Conservation (phyloP, 1,284 basidiomycete genomes). For the Pseudozyma sp. region DNA sequence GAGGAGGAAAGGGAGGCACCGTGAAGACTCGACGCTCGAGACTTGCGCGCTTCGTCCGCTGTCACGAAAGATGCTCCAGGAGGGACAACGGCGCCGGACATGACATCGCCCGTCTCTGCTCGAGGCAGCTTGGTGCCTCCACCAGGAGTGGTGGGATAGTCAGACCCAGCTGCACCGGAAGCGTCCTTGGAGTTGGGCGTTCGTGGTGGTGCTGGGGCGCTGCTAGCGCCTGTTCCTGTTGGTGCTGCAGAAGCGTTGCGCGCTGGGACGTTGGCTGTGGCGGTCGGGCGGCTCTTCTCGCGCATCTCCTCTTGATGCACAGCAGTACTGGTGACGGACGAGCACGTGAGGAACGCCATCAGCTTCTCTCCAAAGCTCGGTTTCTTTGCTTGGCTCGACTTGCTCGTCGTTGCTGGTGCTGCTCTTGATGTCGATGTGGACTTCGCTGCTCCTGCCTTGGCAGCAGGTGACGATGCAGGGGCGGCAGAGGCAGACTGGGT, state of each 20-base stretch:
- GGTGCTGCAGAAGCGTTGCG: slow-evolving; percentile 3
- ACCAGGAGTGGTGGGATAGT: slow-evolving; percentile 44
- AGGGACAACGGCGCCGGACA: slow-evolving; percentile 77
- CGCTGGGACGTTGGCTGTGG: slow-evolving; percentile 6
- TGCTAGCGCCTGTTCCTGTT: slow-evolving; percentile 2
- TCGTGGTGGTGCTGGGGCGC: slow-evolving; percentile 20
- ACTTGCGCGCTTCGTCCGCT: slow-evolving; percentile 25
- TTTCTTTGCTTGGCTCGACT: slow-evolving; percentile 6
- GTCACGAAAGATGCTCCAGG: slow-evolving; percentile 76
- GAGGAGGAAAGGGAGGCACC: not conserved
- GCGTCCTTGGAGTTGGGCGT: slow-evolving; percentile 30
- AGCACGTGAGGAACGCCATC: slow-evolving; percentile 55
- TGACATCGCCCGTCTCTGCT: slow-evolving; percentile 76
- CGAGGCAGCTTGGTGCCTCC: slow-evolving; percentile 65
- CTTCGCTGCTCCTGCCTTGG: slow-evolving; percentile 5
- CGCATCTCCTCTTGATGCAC: slow-evolving; percentile 42
- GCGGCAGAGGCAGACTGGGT: not conserved
- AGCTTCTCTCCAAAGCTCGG: slow-evolving; percentile 34
- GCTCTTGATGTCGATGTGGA: slow-evolving; percentile 15
- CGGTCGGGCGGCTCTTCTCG: slow-evolving; percentile 22
- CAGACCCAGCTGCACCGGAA: slow-evolving; percentile 1
- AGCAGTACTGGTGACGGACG: slow-evolving; percentile 22
- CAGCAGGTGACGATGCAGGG: slow-evolving; percentile 1
- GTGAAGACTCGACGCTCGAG: slow-evolving; percentile 9
- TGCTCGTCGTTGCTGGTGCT: not conserved